These are phyloP conservation scores for Lentinula aciculospora DNA, from an alignment of 768 basidiomycete genomes.

Conservation along the genomic window DNA sequence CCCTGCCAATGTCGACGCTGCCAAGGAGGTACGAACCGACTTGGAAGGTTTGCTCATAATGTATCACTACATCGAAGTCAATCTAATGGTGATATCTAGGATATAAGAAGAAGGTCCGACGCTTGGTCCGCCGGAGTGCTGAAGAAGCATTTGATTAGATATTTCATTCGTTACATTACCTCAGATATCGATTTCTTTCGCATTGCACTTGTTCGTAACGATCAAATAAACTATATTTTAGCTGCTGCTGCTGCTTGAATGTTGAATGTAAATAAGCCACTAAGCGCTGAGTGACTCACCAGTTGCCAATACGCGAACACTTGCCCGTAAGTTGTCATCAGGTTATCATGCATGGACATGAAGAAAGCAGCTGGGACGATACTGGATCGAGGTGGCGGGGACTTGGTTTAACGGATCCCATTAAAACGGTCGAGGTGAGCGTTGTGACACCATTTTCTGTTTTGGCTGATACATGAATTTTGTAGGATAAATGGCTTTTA, in stretches of 20 bases:
- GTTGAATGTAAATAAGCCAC: too few relatives aligned
- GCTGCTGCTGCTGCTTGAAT: too few relatives aligned
- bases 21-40: conserved; percentile 76
- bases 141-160: conserved; percentile 81
- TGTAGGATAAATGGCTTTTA: conserved; percentile 96
- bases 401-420: conserved; percentile 78
- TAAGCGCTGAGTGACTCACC: too few relatives aligned
- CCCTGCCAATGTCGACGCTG: conserved; percentile 95
- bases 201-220: background rate
- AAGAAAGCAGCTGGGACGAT: conserved; percentile 54
- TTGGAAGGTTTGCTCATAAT: conserved; percentile 41
- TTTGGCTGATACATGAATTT: background rate
- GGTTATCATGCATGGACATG: conserved; percentile 9
- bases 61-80: background rate
- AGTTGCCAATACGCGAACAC: too few relatives aligned
- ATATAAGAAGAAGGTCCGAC: conserved; percentile 95
- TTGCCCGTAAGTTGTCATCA: background rate
- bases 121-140: conserved; percentile 79
- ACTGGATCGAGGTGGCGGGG: conserved; percentile 65
- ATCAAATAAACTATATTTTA: too few relatives aligned
- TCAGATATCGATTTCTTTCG: background rate
- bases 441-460: background rate
- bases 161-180: background rate
- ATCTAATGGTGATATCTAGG: conserved; percentile 32
- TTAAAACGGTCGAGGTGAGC: conserved; percentile 86